phyloP scores from a whole-genome alignment of 2,329 filamentous ascomycete genomes.

The Penicillium sclerotiorum region DNA sequence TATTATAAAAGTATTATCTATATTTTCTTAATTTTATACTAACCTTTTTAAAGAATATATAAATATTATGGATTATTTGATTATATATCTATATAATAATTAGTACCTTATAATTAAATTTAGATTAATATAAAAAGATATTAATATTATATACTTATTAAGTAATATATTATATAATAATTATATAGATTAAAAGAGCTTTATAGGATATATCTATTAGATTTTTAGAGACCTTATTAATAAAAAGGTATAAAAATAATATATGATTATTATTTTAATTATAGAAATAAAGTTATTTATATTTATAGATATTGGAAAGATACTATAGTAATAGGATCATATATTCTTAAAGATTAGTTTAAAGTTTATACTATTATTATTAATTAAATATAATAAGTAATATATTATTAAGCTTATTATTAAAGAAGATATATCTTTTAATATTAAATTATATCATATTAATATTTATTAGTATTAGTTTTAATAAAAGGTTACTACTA shows the following conservation, averaged over 20 bases:
- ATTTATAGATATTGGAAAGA: conserved; percentile 12
- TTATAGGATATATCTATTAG: conserved; percentile 6
- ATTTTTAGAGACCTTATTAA: conserved; percentile 16
- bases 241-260: conserved; percentile 19
- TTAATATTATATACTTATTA: neutral
- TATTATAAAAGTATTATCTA: neutral
- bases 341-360: conserved; percentile 15
- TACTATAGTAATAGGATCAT: conserved; percentile 9
- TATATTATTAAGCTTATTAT: conserved; percentile 12
- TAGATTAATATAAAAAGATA: neutral
- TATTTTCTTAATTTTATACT: neutral
- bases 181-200: conserved; percentile 3
- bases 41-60: conserved; percentile 1
- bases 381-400: conserved; percentile 14
- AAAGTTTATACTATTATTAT: neutral
- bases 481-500: conserved; percentile 14
- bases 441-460: conserved; percentile 5
- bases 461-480: conserved; percentile 31
- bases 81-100: conserved; percentile 1
- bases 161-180: conserved; percentile 3
- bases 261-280: conserved; percentile 21
- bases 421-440: neutral
- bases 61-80: neutral
- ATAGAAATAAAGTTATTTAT: conserved; percentile 24
- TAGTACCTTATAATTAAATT: conserved; percentile 2